Base-by-base conservation (phyloP, 495 filamentous ascomycete species). In the Talaromyces adpressus region DNA sequence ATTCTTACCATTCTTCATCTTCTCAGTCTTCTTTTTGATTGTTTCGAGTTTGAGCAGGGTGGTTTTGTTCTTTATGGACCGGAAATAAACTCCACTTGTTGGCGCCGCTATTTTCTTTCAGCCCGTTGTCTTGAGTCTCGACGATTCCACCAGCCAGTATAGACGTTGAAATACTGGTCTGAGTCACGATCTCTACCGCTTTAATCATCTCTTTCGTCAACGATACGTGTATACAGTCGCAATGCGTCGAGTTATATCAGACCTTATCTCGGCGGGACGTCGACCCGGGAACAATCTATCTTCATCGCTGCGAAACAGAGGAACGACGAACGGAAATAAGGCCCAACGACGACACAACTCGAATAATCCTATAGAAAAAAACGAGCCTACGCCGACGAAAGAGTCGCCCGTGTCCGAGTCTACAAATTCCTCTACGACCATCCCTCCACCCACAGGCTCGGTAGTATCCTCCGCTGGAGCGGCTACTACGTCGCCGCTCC, bases 401-500 rank as follows among this genome's bases (percentile, higher is more conserved):
- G 30, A 20, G 12, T 8, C 63, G 16, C 36, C 14, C 12, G 2
- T 61, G 5, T 30, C 58, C 29, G 18, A 9, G 7, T 18, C 45
- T 18, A 49, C 45, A 18, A 20, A 52, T 16, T 18, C 69, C 11
- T 29, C 67, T 12, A 25, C 23, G 2, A 54, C 61, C 23, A 58
- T 60, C 11, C 58, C 69, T 2, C 51, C 61, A 47, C 61, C 65
- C 7, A 68, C 69, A 6, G 69, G 64, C n/a, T 66, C 70, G 36
- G 54, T 64, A 25, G 63, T 70, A 25, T 69, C 74, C 8, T 62
- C 65, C 62, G 75, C 80, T 23, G 73, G 82, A 18, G 72, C 78
- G 45, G 73, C 75, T 36, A 69, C 79, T 4, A n/a, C n/a, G n/a
- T 74, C 78, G 14, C 68, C 81, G 54, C 83, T 57, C 6, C 30